These are phyloP conservation scores for Capsicum pubescens DNA, from an alignment of 257 asterid genomes.

Conservation along the genomic window DNA sequence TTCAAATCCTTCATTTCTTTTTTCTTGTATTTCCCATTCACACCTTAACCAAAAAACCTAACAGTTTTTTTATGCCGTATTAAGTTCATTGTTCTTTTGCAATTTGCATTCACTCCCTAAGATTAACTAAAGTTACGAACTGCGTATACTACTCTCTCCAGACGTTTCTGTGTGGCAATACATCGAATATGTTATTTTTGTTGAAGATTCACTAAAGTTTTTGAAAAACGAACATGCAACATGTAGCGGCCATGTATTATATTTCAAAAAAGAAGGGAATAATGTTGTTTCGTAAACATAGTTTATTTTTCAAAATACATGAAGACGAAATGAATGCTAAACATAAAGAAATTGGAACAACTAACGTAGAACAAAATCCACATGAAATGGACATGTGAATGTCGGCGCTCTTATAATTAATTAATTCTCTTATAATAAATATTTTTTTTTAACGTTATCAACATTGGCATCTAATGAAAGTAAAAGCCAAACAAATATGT, in stretches of 20 bases:
- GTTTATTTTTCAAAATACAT: neutral
- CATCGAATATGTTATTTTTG: too few species aligned
- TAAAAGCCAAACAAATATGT: neutral
- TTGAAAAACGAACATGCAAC: too few species aligned
- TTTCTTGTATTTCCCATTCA: too few species aligned
- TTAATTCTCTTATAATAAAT: neutral
- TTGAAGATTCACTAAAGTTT: too few species aligned
- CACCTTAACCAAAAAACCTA: too few species aligned
- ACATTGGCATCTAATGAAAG: neutral
- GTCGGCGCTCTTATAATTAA: conserved; percentile 18
- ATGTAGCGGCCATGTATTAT: too few species aligned
- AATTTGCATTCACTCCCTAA: neutral
- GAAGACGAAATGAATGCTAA: neutral
- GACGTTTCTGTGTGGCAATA: too few species aligned
- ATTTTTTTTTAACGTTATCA: neutral
- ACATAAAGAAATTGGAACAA: neutral
- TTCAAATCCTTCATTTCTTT: too few species aligned
- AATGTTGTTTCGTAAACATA: neutral
- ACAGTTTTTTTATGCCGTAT: too few species aligned
- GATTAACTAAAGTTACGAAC: too few species aligned
- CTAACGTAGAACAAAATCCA: conserved; percentile 1
- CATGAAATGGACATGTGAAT: neutral
- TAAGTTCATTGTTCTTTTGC: neutral
- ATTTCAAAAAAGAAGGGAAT: neutral
- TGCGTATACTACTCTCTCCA: too few species aligned